These are phyloP conservation scores for Claviceps lovelessii DNA, from an alignment of 2,329 filamentous ascomycete genomes.

Conservation along the genomic window DNA sequence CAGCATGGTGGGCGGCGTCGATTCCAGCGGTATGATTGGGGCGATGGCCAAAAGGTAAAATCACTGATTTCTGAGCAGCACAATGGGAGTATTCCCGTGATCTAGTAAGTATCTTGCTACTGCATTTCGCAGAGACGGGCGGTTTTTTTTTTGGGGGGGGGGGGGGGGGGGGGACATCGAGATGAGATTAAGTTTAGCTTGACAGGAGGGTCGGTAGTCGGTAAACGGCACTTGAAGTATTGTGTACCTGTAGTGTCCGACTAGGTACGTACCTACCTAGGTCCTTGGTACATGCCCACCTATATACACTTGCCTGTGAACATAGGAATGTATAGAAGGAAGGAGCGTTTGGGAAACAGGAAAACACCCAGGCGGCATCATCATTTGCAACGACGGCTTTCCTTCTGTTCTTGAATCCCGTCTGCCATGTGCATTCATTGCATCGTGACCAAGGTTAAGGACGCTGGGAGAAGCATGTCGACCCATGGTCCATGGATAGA, in stretches of 20 bases:
- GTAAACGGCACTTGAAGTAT: background rate
- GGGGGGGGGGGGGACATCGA: background rate
- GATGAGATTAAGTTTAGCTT: background rate
- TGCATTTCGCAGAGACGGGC: background rate
- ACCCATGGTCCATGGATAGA: background rate
- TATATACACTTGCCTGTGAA: no score
- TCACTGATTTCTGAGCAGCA: background rate
- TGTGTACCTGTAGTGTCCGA: no score
- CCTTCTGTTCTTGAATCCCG: background rate
- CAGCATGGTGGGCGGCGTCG: constrained; percentile 3
- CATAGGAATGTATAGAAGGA: no score
- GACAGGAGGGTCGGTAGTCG: background rate
- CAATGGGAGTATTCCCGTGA: background rate
- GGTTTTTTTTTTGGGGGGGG: no score
- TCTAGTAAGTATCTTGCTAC: background rate
- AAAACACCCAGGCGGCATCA: background rate
- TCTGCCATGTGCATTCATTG: background rate
- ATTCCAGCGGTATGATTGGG: constrained; percentile 1
- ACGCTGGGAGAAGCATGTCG: background rate
- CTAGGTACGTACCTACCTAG: background rate
- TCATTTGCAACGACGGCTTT: background rate
- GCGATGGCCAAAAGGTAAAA: background rate
- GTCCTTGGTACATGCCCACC: no score
- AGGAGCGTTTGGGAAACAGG: background rate
- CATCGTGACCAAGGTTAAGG: background rate